Percentiles rank a stretch among this genome's conserved stretches.
phyloP scores from a whole-genome alignment of 1,284 basidiomycete genomes.

The Pterulicium gracile region DNA sequence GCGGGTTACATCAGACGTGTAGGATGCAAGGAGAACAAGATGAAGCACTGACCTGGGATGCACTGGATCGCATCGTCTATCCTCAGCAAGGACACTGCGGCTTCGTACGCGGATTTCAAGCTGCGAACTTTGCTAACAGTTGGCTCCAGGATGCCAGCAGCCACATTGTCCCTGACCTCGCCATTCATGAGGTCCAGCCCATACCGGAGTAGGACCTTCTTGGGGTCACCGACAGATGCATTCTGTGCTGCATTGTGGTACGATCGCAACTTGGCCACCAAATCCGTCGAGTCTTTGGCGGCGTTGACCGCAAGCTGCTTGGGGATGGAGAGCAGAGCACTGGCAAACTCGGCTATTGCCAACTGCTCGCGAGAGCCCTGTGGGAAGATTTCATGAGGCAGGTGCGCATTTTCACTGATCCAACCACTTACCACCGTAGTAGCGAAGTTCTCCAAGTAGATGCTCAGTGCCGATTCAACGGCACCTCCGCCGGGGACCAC shows the following conservation, averaged over 20 bases:
- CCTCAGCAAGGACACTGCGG: constrained; percentile 88
- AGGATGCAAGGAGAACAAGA: constrained; percentile 7
- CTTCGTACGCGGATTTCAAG: constrained; percentile 94
- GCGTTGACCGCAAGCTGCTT: constrained; percentile 98
- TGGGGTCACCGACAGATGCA: constrained; percentile 85
- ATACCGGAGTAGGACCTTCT: constrained; percentile 89
- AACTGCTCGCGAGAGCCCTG: constrained; percentile 97
- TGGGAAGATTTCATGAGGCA: constrained; percentile 10
- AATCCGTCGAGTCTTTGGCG: constrained; percentile 95
- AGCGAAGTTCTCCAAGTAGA: constrained; percentile 99
- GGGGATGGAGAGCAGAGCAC: constrained; percentile 88
- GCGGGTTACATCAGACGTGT: constrained; percentile 13
- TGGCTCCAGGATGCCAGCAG: constrained; percentile 91
- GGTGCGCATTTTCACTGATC: constrained; percentile 4
- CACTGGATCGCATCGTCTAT: constrained; percentile 94
- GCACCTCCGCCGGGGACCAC: constrained; percentile 98
- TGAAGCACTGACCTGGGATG: constrained; percentile 50
- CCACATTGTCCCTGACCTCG: constrained; percentile 90
- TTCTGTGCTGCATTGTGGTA: constrained; percentile 98
- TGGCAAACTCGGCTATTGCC: constrained; percentile 97
- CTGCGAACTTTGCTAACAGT: constrained; percentile 96
- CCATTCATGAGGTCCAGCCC: constrained; percentile 94
- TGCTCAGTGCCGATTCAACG: constrained; percentile 93
- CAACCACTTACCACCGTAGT: constrained; percentile 72
- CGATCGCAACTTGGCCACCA: constrained; percentile 93